phyloP scores from a whole-genome alignment of 2,329 filamentous ascomycete genomes.

The Scleromitrula shiraiana region DNA sequence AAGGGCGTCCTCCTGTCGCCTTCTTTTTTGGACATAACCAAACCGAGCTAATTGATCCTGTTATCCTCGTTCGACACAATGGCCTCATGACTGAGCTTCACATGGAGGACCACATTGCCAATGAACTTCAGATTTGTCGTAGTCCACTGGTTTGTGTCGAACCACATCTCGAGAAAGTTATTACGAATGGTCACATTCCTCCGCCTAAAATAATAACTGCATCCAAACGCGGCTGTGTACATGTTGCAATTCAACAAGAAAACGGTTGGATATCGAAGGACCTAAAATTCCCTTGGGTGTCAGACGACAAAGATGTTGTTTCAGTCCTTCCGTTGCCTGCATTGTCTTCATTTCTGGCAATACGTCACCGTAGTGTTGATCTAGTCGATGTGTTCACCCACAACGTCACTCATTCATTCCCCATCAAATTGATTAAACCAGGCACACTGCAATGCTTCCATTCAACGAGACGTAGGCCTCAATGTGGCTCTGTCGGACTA shows the following conservation, averaged over 20 bases:
- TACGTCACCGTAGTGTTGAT: slow-evolving; percentile 47
- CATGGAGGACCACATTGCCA: slow-evolving; percentile 34
- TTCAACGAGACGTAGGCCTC: slow-evolving; percentile 41
- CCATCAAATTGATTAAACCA: slow-evolving; percentile 48
- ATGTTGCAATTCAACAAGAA: slow-evolving; percentile 37
- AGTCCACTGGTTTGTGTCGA: slow-evolving; percentile 38
- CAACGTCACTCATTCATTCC: slow-evolving; percentile 53
- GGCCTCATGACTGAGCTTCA: slow-evolving; percentile 54
- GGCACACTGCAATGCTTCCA: slow-evolving; percentile 54
- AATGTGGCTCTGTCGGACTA: slow-evolving; percentile 48
- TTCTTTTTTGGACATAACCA: slow-evolving; percentile 52
- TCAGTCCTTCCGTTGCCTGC: slow-evolving; percentile 52
- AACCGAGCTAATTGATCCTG: slow-evolving; percentile 33
- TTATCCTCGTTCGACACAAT: slow-evolving; percentile 57
- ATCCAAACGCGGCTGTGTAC: slow-evolving; percentile 43
- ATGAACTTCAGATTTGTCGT: slow-evolving; percentile 42
- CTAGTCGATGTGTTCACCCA: slow-evolving; percentile 52
- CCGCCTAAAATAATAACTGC: slow-evolving; percentile 38
- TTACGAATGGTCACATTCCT: slow-evolving; percentile 6
- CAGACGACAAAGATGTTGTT: slow-evolving; percentile 38
- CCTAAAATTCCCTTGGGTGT: slow-evolving; percentile 31
- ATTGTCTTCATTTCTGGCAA: slow-evolving; percentile 53
- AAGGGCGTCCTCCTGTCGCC: slow-evolving; percentile 50
- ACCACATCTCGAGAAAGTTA: slow-evolving; percentile 32
- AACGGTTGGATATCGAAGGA: slow-evolving; percentile 43